Evolutionary conservation across 2,329 filamentous ascomycete species (phyloP).

Genomic region (Colletotrichum acutatum): DNA sequence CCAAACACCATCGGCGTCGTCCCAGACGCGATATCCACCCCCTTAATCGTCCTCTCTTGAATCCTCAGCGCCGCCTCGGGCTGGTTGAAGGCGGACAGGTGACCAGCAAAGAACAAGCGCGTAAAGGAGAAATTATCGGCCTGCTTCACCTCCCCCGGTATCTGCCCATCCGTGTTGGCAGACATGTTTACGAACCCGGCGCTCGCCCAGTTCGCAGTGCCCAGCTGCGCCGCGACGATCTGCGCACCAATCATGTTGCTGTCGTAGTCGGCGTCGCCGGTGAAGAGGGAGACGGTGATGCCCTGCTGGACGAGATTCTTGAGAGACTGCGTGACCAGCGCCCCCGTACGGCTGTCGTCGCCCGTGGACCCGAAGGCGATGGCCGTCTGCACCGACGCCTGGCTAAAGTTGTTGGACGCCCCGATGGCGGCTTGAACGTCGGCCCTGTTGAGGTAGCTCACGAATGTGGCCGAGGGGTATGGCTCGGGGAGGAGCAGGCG

Average conservation of each 20-base stretch:
- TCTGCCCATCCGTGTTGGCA: constrained; percentile 18
- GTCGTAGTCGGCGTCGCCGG: constrained; percentile 25
- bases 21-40: constrained; percentile 22
- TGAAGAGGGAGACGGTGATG: constrained; percentile 20
- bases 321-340: neutral
- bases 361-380: constrained; percentile 7
- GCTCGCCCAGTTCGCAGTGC: constrained; percentile 1
- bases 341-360: constrained; percentile 21
- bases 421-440: constrained; percentile 13
- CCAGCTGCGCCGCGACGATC: constrained; percentile 1
- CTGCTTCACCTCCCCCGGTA: constrained; percentile 23
- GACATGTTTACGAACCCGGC: constrained; percentile 22
- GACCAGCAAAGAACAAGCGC: constrained; percentile 19
- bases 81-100: constrained; percentile 15
- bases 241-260: constrained; percentile 22
- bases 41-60: constrained; percentile 10
- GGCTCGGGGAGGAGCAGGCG: neutral
- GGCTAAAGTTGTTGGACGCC: constrained; percentile 16
- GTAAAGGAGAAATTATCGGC: constrained; percentile 16
- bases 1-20: constrained; percentile 11
- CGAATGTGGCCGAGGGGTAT: neutral
- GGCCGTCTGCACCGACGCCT: constrained; percentile 13
- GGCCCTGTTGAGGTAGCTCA: constrained; percentile 24
- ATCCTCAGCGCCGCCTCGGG: constrained; percentile 21
- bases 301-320: constrained; percentile 1